Evolutionary conservation across 2,329 filamentous ascomycete genomes (phyloP).

Genomic region (Neobulgaria alba): DNA sequence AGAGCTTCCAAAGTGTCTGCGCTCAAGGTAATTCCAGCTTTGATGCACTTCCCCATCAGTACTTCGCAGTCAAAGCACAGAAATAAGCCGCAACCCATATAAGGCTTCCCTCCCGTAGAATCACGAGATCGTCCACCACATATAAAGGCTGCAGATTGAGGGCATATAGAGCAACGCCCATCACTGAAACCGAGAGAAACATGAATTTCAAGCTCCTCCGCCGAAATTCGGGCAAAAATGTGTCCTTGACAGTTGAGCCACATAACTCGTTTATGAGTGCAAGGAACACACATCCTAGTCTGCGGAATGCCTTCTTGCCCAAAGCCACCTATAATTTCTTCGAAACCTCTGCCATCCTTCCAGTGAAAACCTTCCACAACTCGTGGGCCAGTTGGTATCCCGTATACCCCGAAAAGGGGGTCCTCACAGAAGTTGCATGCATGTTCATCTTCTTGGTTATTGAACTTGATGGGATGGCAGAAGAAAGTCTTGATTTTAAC

Average conservation of each 20-base stretch:
- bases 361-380: slow-evolving; percentile 17
- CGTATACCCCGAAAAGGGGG: slow-evolving; percentile 23
- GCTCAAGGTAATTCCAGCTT: slow-evolving; percentile 1
- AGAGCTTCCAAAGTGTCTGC: slow-evolving; percentile 7
- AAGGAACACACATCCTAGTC: slow-evolving; percentile 22
- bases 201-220: slow-evolving; percentile 3
- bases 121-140: no score
- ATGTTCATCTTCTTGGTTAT: slow-evolving; percentile 12
- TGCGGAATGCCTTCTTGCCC: slow-evolving; percentile 6
- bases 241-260: neutral
- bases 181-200: slow-evolving; percentile 8
- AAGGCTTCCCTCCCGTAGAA: no score
- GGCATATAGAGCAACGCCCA: slow-evolving; percentile 23
- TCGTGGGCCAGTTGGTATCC: slow-evolving; percentile 1
- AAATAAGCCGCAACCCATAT: slow-evolving; percentile 19
- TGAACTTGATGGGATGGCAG: slow-evolving; percentile 25
- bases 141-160: slow-evolving; percentile 11
- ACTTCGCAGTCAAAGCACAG: slow-evolving; percentile 16
- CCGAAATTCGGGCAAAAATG: neutral
- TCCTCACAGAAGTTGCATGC: slow-evolving; percentile 14
- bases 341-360: slow-evolving; percentile 8
- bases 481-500: slow-evolving; percentile 20
- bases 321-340: slow-evolving; percentile 19
- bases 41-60: slow-evolving; percentile 4
- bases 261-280: slow-evolving; percentile 7